These are phyloP conservation scores for Cystobasidium pallidum DNA, from an alignment of 1,284 basidiomycete genomes.

Conservation along the genomic window DNA sequence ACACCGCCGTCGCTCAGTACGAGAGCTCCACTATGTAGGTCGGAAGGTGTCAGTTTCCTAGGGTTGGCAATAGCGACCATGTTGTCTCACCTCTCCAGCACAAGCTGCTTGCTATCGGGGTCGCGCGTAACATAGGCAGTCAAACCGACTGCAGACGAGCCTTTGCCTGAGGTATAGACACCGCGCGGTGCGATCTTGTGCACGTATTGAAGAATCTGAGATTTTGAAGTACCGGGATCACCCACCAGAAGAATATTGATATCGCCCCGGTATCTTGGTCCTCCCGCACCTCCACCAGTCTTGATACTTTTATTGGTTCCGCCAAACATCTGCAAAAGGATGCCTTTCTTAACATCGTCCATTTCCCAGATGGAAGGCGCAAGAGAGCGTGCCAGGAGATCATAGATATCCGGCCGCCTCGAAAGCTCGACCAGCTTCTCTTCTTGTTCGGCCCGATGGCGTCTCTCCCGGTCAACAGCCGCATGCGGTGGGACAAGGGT, in stretches of 20 bases:
- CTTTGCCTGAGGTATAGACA: constrained; percentile 95
- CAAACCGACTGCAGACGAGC: constrained; percentile 95
- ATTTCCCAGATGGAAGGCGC: constrained; percentile 97
- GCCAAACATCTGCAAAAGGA: constrained; percentile 91
- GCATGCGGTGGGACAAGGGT: constrained; percentile 47
- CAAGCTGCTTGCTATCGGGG: constrained; percentile 95
- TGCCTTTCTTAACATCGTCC: constrained; percentile 99
- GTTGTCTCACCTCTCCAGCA: constrained; percentile 77
- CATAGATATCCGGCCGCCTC: constrained; percentile 79
- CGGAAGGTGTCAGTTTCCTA: neutral
- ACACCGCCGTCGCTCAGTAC: constrained; percentile 97
- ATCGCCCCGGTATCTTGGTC: constrained; percentile 93
- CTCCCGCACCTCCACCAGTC: constrained; percentile 88
- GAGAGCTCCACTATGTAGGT: constrained; percentile 74
- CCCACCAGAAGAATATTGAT: constrained; percentile 97
- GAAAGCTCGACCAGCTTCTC: constrained; percentile 71
- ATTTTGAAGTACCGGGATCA: constrained; percentile 97
- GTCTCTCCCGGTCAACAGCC: constrained; percentile 55
- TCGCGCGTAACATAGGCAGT: constrained; percentile 98
- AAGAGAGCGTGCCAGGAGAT: constrained; percentile 78
- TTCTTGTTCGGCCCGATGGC: constrained; percentile 61
- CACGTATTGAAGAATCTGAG: constrained; percentile 94
- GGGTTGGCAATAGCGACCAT: neutral
- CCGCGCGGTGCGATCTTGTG: constrained; percentile 98
- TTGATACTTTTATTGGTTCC: constrained; percentile 96